Conservation (phyloP, 805 yeast genomes). For the Starmera dryadoides region DNA sequence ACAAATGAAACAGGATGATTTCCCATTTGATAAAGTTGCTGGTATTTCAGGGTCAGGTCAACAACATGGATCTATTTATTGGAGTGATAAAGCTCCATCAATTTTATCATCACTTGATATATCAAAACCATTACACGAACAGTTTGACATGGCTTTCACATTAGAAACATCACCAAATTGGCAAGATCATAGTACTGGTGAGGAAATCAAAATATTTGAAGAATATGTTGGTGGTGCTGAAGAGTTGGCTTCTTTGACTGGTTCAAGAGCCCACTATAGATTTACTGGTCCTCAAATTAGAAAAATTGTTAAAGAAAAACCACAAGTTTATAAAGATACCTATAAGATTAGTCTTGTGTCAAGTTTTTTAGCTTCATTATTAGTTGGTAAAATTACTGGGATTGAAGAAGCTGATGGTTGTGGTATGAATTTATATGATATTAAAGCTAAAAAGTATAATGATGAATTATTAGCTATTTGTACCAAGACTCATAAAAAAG, state of each 20-base stretch:
- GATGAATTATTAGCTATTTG: constrained; percentile 42
- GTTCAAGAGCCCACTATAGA: constrained; percentile 82
- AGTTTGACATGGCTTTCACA: constrained; percentile 48
- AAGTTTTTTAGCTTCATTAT: constrained; percentile 64
- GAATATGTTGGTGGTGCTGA: constrained; percentile 51
- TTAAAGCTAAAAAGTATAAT: constrained; percentile 47
- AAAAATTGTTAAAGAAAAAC: constrained; percentile 49
- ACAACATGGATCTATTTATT: constrained; percentile 87
- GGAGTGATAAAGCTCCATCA: constrained; percentile 46
- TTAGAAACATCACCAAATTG: constrained; percentile 75
- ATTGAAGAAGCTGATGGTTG: constrained; percentile 85
- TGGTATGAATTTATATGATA: constrained; percentile 86
- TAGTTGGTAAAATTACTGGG: constrained; percentile 55
- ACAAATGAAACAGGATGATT: constrained; percentile 38
- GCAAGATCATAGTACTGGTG: constrained; percentile 88
- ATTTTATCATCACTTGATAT: constrained; percentile 32
- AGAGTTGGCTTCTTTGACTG: constrained; percentile 59
- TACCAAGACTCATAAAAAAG: constrained; percentile 23
- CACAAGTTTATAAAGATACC: constrained; percentile 48
- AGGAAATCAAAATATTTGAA: constrained; percentile 60
- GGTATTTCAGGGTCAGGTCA: constrained; percentile 85
- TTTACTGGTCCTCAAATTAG: constrained; percentile 92
- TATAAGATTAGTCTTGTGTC: constrained; percentile 67
- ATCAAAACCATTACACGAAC: constrained; percentile 31
- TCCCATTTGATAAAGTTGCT: constrained; percentile 52